A percentile compares a stretch with the other conserved stretches of the same genome.
These are phyloP conservation scores for Handroanthus guayacan DNA, from an alignment of 257 asterid species.

Conservation along the genomic window DNA sequence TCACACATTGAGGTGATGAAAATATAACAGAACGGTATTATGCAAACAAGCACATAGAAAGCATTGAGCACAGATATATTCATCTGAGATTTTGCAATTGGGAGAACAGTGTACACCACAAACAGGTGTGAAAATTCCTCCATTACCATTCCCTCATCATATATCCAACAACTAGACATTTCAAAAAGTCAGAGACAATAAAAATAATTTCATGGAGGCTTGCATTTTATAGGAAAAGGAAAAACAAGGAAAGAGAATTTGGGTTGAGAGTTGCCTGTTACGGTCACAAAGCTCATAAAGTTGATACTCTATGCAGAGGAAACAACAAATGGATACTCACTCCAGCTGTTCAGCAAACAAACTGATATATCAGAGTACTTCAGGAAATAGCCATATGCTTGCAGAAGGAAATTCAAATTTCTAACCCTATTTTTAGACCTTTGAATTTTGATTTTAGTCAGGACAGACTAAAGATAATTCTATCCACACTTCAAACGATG, in stretches of 20 bases:
- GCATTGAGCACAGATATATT: constrained; percentile 12
- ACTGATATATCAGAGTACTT: background rate
- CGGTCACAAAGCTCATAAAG: background rate
- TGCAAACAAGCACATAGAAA: background rate
- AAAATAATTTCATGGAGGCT: constrained; percentile 8
- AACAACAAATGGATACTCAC: background rate
- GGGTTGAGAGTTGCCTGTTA: background rate
- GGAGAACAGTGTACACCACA: background rate
- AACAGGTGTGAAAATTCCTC: background rate
- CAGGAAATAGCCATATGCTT: background rate
- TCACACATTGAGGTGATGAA: background rate
- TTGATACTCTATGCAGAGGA: constrained; percentile 1
- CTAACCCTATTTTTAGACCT: too few species aligned
- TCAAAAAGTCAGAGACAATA: background rate
- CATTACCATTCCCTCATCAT: constrained; percentile 6
- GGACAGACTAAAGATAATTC: too few species aligned
- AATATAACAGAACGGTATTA: background rate
- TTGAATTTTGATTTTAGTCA: too few species aligned
- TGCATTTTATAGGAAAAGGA: background rate
- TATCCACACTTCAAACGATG: too few species aligned
- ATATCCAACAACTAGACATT: background rate
- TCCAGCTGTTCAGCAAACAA: background rate
- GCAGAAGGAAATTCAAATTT: background rate
- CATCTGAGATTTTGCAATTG: background rate
- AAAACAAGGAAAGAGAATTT: background rate